Base-by-base conservation (phyloP, 1,139 yeast genomes). In the Pichia sp. region DNA sequence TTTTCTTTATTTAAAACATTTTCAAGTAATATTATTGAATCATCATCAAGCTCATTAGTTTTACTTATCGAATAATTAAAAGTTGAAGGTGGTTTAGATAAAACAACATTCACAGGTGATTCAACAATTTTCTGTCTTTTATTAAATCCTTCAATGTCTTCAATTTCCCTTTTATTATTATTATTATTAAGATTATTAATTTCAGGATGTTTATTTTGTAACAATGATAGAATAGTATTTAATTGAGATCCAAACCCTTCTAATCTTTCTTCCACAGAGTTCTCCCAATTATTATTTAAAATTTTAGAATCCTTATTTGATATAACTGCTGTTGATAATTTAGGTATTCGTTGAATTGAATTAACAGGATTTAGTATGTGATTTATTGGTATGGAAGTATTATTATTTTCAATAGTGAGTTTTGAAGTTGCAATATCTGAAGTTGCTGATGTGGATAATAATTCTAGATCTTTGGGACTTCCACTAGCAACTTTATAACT, bases 1-100 rank as follows among this genome's bases (percentile, higher is more conserved):
- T 80, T 74, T 1, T 61, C 65, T 33, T 64, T 56, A 1, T 67
- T 49, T 3, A 76, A 51, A 20, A 61, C 51, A 6, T 51, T 49
- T 6, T 53, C 29, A 28, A 47, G 39, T 22, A 11, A 23, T 9
- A 16, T 12, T 9, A 24, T 26, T n/a, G 48, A 44, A 26, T 45
- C 37, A 6, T 6, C 35, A 11, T 22, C 23, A n/a, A 25, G 35
- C 16, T 16, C 16, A 16, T 16, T 16, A 16, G 16, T 16, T 16
- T 16, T 16, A 16, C 16, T 16, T 16, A 16, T 16, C 16, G 11
- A 6, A 33, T n/a, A 5, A 27, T 37, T 37, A 2, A 12, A 20
- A 7, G 11, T 20, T 29, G 25, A 22, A 24, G 27, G n/a, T 29
- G n/a, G n/a, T 29, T 29, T 29, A 7, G n/a, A 5, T 29, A 29